Evolutionary conservation across 371 early-diverging fungal species (phyloP).

Genomic region (Gilbertella persicaria): DNA sequence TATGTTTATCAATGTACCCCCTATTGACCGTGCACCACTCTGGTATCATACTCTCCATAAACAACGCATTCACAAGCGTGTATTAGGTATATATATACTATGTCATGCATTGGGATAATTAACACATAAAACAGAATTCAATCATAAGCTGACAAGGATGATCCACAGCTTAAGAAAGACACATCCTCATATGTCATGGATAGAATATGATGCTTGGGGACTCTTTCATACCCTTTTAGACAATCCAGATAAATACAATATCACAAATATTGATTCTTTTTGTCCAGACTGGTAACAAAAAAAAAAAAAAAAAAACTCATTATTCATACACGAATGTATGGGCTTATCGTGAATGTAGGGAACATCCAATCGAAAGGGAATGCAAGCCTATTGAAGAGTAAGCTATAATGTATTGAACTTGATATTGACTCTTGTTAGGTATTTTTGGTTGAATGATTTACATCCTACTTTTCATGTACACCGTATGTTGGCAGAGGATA

Average conservation of each 20-base stretch:
- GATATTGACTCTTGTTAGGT: constrained; percentile 16
- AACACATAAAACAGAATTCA: constrained; percentile 24
- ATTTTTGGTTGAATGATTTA: constrained; percentile 44
- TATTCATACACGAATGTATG: too few relatives aligned
- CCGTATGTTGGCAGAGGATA: constrained; percentile 26
- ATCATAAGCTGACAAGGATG: constrained; percentile 22
- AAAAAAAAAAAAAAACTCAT: too few relatives aligned
- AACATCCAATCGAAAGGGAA: constrained; percentile 13
- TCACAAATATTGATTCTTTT: constrained; percentile 21
- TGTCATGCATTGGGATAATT: neutral
- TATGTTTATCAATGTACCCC: constrained; percentile 40
- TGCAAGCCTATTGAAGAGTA: constrained; percentile 27
- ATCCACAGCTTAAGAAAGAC: constrained; percentile 11
- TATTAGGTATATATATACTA: constrained; percentile 18
- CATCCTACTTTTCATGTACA: constrained; percentile 45
- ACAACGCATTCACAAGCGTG: constrained; percentile 16
- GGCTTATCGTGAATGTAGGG: constrained; percentile 20
- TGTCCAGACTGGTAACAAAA: constrained; percentile 34
- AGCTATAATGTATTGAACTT: neutral
- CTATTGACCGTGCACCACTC: constrained; percentile 36
- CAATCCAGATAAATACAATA: constrained; percentile 16
- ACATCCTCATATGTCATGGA: constrained; percentile 2
- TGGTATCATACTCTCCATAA: constrained; percentile 19
- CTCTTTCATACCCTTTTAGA: constrained; percentile 30
- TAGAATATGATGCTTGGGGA: constrained; percentile 33